Conservation (phyloP, 495 filamentous ascomycete species). For the Aspergillus biplanus region DNA sequence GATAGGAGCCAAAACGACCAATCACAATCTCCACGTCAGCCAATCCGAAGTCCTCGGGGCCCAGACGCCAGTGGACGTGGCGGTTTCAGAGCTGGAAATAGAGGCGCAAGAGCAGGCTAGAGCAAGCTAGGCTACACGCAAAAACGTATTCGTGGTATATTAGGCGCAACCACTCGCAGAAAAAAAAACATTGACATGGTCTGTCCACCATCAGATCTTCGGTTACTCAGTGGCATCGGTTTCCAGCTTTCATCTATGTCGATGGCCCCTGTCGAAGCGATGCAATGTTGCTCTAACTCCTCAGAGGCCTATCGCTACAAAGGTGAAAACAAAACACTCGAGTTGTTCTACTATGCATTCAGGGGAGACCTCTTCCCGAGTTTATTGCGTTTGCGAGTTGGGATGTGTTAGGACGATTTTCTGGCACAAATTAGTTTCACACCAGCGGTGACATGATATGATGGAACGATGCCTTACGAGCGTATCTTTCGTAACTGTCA, state of each 20-base stretch:
- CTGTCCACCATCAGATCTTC: background rate
- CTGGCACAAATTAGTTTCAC: slow-evolving; percentile 31
- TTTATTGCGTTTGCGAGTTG: slow-evolving; percentile 63
- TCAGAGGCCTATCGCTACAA: background rate
- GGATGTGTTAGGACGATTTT: slow-evolving; percentile 64
- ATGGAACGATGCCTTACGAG: slow-evolving; percentile 46
- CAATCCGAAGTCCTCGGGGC: slow-evolving; percentile 70
- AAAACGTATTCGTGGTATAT: slow-evolving; percentile 3
- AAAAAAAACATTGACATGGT: background rate
- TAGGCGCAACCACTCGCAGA: background rate
- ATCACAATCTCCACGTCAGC: slow-evolving; percentile 54
- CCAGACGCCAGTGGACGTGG: slow-evolving; percentile 77
- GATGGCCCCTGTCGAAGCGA: background rate
- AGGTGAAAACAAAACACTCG: too few species aligned
- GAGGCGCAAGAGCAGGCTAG: slow-evolving; percentile 48
- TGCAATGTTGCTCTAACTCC: background rate
- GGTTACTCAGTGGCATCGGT: background rate
- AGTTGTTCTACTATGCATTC: background rate
- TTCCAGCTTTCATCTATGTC: slow-evolving; percentile 10
- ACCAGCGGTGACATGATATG: background rate
- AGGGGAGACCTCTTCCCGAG: slow-evolving; percentile 57
- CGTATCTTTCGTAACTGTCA: slow-evolving; percentile 71
- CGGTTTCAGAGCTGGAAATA: slow-evolving; percentile 65
- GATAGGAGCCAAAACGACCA: slow-evolving; percentile 41
- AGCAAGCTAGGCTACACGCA: slow-evolving; percentile 26